Base-by-base conservation (phyloP, 306 rosid species). In the Fragaria ananassa region DNA sequence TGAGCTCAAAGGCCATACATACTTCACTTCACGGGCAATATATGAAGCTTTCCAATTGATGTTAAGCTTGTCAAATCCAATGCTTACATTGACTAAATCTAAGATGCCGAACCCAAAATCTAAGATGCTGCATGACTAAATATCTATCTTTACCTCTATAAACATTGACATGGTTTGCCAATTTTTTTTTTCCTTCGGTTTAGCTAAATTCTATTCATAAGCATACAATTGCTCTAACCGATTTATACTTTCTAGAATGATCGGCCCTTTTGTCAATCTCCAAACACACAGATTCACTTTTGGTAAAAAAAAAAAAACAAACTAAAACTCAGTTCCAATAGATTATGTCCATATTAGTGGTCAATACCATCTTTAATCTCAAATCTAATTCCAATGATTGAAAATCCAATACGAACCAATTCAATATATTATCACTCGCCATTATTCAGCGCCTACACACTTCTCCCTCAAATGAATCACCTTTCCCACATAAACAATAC, bases 341-440 rank as follows among this genome's bases (percentile, higher is more conserved):
- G 39, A 44, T 14, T 68, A 4, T 14, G 57, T 69, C 73, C 56
- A 46, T 41, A 68, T 7, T 44, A n/a, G 18, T 10, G 54, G 12
- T 68, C 53, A 12, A 13, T 61, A 13, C 53, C 53, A 25, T 10
- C 13, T n/a, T 27, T 13, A 1, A 64, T 35, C 9, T 10, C 6
- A 21, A 64, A 64, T 64, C 47, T 35, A 37, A 14, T 12, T 27
- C 19, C 8, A 37, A 61, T 12, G 4, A 60, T 17, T 17, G 12
- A 63, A 63, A 63, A 63, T 35, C 23, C 19, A 34, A 63, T 35
- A 11, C 13, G 37, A 64, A 29, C 67, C 4, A 61, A 14, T 29
- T 61, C 67, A 61, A 61, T 61, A 61, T 61, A 31, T 4, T 61
- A 61, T 61, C 67, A 27, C n/a, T 19, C n/a, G 37, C 64, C 64